Base-by-base conservation (phyloP, 192 early-diverging fungal genomes). In the Coemansia sp. region DNA sequence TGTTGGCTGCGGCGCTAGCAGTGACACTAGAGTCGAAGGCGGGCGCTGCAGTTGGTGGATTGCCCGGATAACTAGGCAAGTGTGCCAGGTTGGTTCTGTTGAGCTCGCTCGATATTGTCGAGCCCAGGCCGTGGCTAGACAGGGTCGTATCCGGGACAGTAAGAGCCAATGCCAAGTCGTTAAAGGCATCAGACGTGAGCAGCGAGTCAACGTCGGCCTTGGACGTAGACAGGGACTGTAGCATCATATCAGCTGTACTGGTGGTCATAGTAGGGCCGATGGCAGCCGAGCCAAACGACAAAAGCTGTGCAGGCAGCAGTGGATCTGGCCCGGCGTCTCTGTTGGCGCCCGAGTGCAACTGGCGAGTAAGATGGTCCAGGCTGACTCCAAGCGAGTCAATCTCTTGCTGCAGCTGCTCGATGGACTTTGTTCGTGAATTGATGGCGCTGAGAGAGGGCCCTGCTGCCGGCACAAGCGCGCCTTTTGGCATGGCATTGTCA, bases 401-500 rank as follows among this genome's bases (percentile, higher is more conserved):
- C 42, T 75, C 56, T 38, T 65, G 63, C 34, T 60, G 56, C 27
- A 80, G 50, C 35, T 66, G 67, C 39, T 74, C 67, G 14, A 80
- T 60, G 3, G 63, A 67, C 48, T 67, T 70, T 37, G 71, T 42
- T 27, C 70, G 58, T 29, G 60, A 3, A 10, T 54, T 59, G 8
- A 70, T 52, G 5, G 41, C 18, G 17, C 52, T 26, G 21, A 64
- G 41, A 10, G 63, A 39, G 22, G 14, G 53, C 17, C 50, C 53
- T 0, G 63, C 48, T 7, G 60, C 19, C 37, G 68, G 11, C 9
- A 58, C 39, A 4, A 70, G 42, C 34, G 63, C 67, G 22, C 34
- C 50, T 5, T 37, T 65, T 8, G 36, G 10, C 14, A 21, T 40
- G 39, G 32, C n/a, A 36, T 26, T 48, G 14, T 1, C 22, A 21